These are phyloP conservation scores for Metarhizium album DNA, from an alignment of 2,329 filamentous ascomycete species.

Conservation along the genomic window DNA sequence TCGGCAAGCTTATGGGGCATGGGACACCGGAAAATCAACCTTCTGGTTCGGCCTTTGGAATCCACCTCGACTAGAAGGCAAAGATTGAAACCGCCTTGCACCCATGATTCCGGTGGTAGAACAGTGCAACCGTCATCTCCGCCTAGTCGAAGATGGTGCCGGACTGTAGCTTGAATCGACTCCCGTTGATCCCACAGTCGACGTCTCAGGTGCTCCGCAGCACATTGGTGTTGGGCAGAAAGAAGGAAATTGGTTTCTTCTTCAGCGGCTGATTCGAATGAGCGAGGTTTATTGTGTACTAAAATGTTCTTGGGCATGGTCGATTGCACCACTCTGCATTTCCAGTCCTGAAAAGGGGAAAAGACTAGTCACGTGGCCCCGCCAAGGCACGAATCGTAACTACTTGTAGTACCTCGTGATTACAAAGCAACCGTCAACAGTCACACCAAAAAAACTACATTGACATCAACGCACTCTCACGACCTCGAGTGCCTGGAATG, in stretches of 20 bases:
- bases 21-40: constrained; percentile 9
- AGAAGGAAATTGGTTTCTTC: constrained; percentile 8
- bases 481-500: no score
- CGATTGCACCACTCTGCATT: no score
- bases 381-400: no score
- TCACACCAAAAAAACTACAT: no score
- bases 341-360: no score
- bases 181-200: constrained; percentile 9
- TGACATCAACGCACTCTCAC: no score
- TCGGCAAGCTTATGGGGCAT: constrained; percentile 13
- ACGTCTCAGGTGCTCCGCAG: constrained; percentile 4
- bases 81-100: constrained; percentile 12
- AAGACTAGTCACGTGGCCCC: no score
- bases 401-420: no score
- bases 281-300: constrained; percentile 1
- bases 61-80: constrained; percentile 10
- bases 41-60: not conserved
- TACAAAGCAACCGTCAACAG: no score
- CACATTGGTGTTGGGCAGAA: constrained; percentile 2
- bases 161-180: constrained; percentile 7
- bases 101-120: constrained; percentile 8
- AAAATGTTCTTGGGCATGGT: constrained; percentile 1
- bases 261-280: constrained; percentile 6
- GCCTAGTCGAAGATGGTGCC: constrained; percentile 10
- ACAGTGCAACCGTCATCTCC: constrained; percentile 8